A percentile compares a stretch with the other conserved stretches of the same genome.
Evolutionary conservation across 1,284 basidiomycete genomes (phyloP).

Genomic region (Heliocybe sulcata): DNA sequence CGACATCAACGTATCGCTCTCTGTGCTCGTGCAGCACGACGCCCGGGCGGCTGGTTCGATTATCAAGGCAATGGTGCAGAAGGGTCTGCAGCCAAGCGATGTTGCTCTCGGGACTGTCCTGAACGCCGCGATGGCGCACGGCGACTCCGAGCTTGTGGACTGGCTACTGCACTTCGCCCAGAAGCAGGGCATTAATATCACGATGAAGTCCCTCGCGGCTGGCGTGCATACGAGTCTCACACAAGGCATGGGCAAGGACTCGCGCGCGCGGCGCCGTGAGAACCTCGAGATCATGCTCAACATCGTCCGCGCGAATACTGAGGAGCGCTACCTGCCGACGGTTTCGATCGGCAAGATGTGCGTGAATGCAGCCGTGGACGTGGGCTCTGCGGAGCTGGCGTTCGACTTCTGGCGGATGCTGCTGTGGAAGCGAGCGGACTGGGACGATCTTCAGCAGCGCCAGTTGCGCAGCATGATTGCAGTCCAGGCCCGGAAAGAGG

Average conservation of each 20-base stretch:
- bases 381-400: slow-evolving; percentile 41
- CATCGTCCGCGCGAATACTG: neutral
- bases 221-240: slow-evolving; percentile 33
- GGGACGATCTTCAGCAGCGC: slow-evolving; percentile 38
- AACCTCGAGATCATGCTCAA: neutral
- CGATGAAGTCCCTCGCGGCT: slow-evolving; percentile 22
- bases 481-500: slow-evolving; percentile 22
- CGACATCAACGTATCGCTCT: slow-evolving; percentile 58
- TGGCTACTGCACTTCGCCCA: slow-evolving; percentile 33
- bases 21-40: slow-evolving; percentile 41
- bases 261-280: neutral
- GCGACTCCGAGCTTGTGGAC: slow-evolving; percentile 36
- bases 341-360: slow-evolving; percentile 43
- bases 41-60: slow-evolving; percentile 37
- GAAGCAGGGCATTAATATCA: slow-evolving; percentile 30
- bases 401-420: slow-evolving; percentile 53
- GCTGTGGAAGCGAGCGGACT: slow-evolving; percentile 37
- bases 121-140: slow-evolving; percentile 41
- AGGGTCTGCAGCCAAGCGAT: slow-evolving; percentile 40
- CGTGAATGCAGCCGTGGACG: slow-evolving; percentile 39
- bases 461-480: slow-evolving; percentile 33
- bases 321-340: slow-evolving; percentile 25
- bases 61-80: slow-evolving; percentile 38
- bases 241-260: slow-evolving; percentile 13
- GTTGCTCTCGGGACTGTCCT: slow-evolving; percentile 55